Conservation (phyloP, 2,329 filamentous ascomycete genomes). For the Escovopsis sp. region DNA sequence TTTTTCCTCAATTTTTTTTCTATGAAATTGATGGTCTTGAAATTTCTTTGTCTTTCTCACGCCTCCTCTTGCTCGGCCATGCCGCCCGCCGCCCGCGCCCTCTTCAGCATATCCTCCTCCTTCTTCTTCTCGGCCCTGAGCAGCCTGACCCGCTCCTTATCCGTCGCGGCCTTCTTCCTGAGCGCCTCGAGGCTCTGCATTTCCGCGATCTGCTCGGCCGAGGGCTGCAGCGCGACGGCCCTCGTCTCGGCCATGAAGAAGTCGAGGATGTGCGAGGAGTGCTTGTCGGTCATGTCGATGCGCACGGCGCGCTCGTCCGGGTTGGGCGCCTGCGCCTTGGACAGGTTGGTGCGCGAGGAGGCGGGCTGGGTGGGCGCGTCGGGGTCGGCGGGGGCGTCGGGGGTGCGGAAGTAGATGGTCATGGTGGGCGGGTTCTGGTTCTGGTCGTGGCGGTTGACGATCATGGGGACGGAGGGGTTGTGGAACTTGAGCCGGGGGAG, state of each 20-base stretch:
- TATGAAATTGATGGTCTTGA: too few relatives aligned
- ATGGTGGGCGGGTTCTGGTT: slow-evolving; percentile 43
- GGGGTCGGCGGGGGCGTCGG: slow-evolving; percentile 12
- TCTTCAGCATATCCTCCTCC: slow-evolving; percentile 39
- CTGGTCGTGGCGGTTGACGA: slow-evolving; percentile 53
- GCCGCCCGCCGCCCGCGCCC: slow-evolving; percentile 25
- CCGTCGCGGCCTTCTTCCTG: slow-evolving; percentile 33
- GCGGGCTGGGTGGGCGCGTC: slow-evolving; percentile 22
- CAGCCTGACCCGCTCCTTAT: slow-evolving; percentile 38
- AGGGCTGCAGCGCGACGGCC: slow-evolving; percentile 41
- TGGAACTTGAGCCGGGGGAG: slow-evolving; percentile 85
- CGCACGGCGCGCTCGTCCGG: slow-evolving; percentile 35
- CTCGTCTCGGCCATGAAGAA: slow-evolving; percentile 48
- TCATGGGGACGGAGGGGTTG: slow-evolving; percentile 76
- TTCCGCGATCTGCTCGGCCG: slow-evolving; percentile 43
- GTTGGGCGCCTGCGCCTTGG: slow-evolving; percentile 33
- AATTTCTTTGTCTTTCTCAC: slow-evolving; percentile 7
- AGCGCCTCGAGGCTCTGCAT: slow-evolving; percentile 43
- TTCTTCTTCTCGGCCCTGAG: slow-evolving; percentile 42
- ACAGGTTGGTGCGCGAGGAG: slow-evolving; percentile 33
- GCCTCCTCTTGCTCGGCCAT: slow-evolving; percentile 19
- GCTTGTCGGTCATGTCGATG: slow-evolving; percentile 50
- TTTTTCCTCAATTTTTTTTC: too few relatives aligned
- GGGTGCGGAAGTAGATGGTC: slow-evolving; percentile 47
- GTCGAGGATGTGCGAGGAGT: slow-evolving; percentile 46